These are phyloP conservation scores for Neonectria neomacrospora DNA, from an alignment of 2,329 filamentous ascomycete genomes.

Conservation along the genomic window DNA sequence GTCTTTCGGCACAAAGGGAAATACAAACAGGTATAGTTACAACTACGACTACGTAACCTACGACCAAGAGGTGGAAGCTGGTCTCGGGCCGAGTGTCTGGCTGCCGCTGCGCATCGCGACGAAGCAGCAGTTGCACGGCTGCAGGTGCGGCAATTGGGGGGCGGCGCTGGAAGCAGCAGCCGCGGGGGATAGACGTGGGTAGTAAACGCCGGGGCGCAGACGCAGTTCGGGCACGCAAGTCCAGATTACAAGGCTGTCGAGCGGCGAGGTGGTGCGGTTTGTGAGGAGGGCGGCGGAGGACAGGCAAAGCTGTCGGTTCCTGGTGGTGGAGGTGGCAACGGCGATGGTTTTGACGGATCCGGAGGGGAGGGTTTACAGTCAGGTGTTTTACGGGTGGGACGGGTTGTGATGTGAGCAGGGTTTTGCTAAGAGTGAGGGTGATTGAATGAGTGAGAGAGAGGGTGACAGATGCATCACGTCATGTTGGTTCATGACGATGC, in stretches of 20 bases:
- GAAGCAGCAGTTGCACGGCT: conserved; percentile 28
- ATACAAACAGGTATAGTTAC: not conserved
- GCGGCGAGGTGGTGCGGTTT: too few species aligned
- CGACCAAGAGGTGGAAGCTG: not conserved
- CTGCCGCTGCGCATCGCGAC: conserved; percentile 36
- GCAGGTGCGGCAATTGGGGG: conserved; percentile 24
- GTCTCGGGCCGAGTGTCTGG: not conserved
- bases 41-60: not conserved
- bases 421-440: not conserved
- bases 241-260: conserved; percentile 1
- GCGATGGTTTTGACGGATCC: conserved; percentile 29
- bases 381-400: conserved; percentile 29
- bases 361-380: conserved; percentile 26
- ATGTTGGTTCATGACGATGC: conserved; percentile 1
- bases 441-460: not conserved
- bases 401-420: not conserved
- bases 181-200: conserved; percentile 24
- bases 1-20: not conserved
- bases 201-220: too few species aligned
- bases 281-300: conserved; percentile 3
- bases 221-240: conserved; percentile 26
- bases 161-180: conserved; percentile 17
- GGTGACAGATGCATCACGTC: not conserved
- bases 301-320: conserved; percentile 32
- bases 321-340: conserved; percentile 30